Evolutionary conservation across 2,329 filamentous ascomycete species (phyloP).

Genomic region (Neofusicoccum ribis): DNA sequence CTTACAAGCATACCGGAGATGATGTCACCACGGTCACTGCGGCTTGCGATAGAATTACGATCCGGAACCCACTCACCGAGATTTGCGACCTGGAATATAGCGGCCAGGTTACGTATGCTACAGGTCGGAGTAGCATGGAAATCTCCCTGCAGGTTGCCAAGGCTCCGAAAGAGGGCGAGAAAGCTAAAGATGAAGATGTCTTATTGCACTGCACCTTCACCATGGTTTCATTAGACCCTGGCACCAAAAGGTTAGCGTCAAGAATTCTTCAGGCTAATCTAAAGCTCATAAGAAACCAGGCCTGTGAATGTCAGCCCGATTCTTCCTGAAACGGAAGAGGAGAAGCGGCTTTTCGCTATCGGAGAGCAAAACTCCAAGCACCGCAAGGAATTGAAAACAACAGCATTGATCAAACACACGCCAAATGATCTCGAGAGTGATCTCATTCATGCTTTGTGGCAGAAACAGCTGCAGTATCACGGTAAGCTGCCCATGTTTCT

Average conservation of each 20-base stretch:
- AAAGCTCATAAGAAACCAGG: conserved; percentile 31
- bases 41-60: conserved; percentile 63
- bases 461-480: conserved; percentile 64
- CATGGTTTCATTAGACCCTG: conserved; percentile 72
- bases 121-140: conserved; percentile 71
- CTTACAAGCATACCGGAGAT: conserved; percentile 71
- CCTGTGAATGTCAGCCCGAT: conserved; percentile 64
- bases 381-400: conserved; percentile 63
- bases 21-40: conserved; percentile 64
- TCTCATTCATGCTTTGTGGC: conserved; percentile 73
- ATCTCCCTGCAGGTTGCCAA: conserved; percentile 73
- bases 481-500: conserved; percentile 36
- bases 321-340: conserved; percentile 63
- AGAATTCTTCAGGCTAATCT: neutral
- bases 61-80: conserved; percentile 71
- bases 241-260: conserved; percentile 58
- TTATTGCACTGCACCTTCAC: conserved; percentile 73
- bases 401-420: conserved; percentile 64
- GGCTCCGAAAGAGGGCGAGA: conserved; percentile 60
- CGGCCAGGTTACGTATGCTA: conserved; percentile 68
- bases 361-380: conserved; percentile 67
- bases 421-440: conserved; percentile 71
- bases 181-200: conserved; percentile 59
- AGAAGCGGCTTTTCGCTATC: conserved; percentile 61
- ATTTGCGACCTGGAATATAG: conserved; percentile 78